These are phyloP conservation scores for Berberis vulgaris DNA, from an alignment of 164 flowering plant species.

Conservation along the genomic window DNA sequence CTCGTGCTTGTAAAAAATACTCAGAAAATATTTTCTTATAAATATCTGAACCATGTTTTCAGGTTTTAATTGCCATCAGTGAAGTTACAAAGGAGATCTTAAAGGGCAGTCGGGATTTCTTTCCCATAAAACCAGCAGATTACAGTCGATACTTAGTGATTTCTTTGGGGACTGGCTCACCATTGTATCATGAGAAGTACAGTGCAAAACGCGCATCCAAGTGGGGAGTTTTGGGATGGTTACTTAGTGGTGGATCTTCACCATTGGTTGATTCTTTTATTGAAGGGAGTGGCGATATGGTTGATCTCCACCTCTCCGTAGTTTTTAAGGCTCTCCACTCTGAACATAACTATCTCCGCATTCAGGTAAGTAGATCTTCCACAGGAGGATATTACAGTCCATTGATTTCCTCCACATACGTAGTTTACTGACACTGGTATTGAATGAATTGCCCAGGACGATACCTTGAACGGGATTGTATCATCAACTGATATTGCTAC, in stretches of 20 bases:
- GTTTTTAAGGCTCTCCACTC: constrained; percentile 28
- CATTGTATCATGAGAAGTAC: constrained; percentile 27
- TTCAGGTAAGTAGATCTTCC: constrained; percentile 22
- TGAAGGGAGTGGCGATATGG: constrained; percentile 35
- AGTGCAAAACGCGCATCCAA: constrained; percentile 31
- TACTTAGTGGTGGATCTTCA: constrained; percentile 14
- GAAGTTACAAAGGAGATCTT: constrained; percentile 38
- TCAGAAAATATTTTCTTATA: neutral
- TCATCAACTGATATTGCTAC: constrained; percentile 26
- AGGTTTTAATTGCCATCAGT: constrained; percentile 46
- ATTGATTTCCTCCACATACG: too few relatives aligned
- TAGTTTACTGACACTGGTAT: neutral
- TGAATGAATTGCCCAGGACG: constrained; percentile 11
- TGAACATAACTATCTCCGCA: constrained; percentile 26
- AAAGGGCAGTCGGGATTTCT: constrained; percentile 26
- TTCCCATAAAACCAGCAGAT: constrained; percentile 31
- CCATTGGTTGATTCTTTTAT: constrained; percentile 30
- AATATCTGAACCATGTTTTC: neutral
- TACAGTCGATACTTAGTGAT: constrained; percentile 38
- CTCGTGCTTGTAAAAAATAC: neutral
- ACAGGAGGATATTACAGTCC: neutral
- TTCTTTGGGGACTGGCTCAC: constrained; percentile 51
- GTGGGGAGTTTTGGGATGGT: constrained; percentile 51
- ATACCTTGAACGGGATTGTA: constrained; percentile 14
- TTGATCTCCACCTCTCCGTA: constrained; percentile 23